Percentiles rank a stretch among this genome's conserved stretches.
Conservation (phyloP, 2,329 filamentous ascomycete genomes). For the Pestalotiopsis sp. region DNA sequence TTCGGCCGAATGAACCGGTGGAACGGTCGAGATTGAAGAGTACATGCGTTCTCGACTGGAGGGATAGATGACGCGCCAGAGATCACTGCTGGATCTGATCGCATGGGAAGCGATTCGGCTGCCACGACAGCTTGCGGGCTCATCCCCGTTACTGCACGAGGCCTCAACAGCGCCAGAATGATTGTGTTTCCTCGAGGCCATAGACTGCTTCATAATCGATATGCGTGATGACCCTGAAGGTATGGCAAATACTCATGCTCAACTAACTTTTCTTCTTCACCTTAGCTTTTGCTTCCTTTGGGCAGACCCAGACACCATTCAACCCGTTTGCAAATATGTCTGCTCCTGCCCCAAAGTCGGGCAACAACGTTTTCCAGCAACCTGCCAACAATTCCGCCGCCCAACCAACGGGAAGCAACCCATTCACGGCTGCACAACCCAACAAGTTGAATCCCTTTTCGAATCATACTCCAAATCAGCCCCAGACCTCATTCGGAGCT, state of each 20-base stretch:
- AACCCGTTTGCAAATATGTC: conserved; percentile 13
- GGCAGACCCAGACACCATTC: conserved; percentile 11
- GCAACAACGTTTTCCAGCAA: conserved; percentile 11
- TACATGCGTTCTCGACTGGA: background rate
- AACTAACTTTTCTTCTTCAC: conserved; percentile 12
- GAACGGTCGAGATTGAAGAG: background rate
- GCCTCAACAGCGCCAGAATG: background rate
- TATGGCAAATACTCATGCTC: conserved; percentile 6
- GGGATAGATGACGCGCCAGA: background rate
- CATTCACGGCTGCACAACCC: conserved; percentile 6
- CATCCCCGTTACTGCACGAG: background rate
- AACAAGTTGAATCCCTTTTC: background rate
- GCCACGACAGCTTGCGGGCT: background rate
- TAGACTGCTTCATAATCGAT: background rate
- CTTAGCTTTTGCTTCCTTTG: conserved; percentile 15
- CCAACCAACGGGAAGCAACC: background rate
- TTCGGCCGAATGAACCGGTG: background rate
- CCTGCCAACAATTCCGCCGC: background rate
- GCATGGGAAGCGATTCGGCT: background rate
- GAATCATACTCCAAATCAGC: background rate
- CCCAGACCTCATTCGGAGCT: background rate
- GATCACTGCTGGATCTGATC: background rate
- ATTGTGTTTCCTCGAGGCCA: background rate
- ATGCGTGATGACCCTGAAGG: background rate
- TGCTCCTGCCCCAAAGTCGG: background rate